phyloP scores from a whole-genome alignment of 2,329 filamentous ascomycete genomes.

The Phaeophleospora eucalypticola region DNA sequence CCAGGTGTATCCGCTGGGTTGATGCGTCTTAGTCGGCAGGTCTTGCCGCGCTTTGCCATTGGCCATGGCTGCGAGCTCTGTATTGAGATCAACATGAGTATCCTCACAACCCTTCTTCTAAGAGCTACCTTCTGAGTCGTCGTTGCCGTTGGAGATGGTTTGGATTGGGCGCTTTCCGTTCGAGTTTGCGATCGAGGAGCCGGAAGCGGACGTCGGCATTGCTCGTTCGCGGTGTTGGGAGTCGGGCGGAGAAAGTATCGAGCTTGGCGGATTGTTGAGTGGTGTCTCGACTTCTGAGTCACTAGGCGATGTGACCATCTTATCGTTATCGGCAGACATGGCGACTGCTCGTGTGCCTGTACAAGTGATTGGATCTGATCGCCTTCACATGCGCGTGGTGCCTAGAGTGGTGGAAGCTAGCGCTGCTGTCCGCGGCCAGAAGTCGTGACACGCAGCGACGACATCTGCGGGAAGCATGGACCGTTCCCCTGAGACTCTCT shows the following conservation, averaged over 20 bases:
- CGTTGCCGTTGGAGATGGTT: slow-evolving; percentile 31
- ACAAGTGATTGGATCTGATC: not conserved
- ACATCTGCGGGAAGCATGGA: too few species aligned
- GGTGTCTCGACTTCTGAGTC: not conserved
- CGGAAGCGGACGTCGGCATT: slow-evolving; percentile 21
- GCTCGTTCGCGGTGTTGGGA: slow-evolving; percentile 40
- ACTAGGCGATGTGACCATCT: not conserved
- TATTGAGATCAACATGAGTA: not conserved
- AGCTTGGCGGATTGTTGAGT: slow-evolving; percentile 13
- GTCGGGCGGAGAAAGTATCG: slow-evolving; percentile 54
- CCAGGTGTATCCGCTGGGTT: slow-evolving; percentile 32
- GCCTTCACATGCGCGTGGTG: not conserved
- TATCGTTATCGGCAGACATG: not conserved
- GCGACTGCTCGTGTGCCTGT: not conserved
- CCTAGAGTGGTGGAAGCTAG: not conserved
- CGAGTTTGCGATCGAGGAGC: slow-evolving; percentile 30
- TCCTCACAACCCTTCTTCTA: too few species aligned
- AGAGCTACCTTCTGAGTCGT: slow-evolving; percentile 23
- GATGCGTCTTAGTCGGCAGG: slow-evolving; percentile 25
- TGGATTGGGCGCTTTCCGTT: slow-evolving; percentile 37
- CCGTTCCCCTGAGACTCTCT: too few species aligned
- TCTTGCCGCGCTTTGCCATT: slow-evolving; percentile 21
- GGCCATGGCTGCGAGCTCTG: slow-evolving; percentile 22
- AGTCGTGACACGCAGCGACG: too few species aligned
- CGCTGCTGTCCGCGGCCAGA: too few species aligned